These are phyloP conservation scores for Puccinia novopanici DNA, from an alignment of 1,284 basidiomycete species.

Conservation along the genomic window DNA sequence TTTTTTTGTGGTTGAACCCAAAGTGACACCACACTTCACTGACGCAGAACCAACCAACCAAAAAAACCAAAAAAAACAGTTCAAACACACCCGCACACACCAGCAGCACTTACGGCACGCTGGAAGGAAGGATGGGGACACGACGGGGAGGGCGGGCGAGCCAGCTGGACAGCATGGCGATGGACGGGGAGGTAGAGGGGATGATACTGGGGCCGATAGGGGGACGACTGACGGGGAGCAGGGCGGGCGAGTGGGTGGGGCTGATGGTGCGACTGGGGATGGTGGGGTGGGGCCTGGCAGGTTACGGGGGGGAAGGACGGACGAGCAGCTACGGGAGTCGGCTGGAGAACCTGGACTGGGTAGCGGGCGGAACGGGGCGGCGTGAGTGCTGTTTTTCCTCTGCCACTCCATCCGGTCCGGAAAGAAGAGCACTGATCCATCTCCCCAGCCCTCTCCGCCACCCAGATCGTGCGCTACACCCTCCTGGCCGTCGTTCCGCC, in stretches of 20 bases:
- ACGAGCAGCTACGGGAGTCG: background rate
- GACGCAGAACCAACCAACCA: background rate
- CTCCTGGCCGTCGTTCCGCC: constrained; percentile 64
- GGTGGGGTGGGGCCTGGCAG: too few relatives aligned
- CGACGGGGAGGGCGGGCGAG: constrained; percentile 73
- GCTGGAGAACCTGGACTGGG: background rate
- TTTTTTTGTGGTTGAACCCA: too few relatives aligned
- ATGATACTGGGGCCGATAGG: constrained; percentile 80
- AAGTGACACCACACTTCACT: too few relatives aligned
- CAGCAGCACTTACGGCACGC: too few relatives aligned
- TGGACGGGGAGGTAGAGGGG: constrained; percentile 84
- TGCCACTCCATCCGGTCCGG: too few relatives aligned
- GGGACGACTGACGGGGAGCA: constrained; percentile 66
- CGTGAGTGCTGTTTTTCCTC: too few relatives aligned
- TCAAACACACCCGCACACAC: too few relatives aligned
- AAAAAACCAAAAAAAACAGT: background rate
- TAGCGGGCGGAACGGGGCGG: background rate
- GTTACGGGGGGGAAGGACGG: too few relatives aligned
- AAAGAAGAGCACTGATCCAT: too few relatives aligned
- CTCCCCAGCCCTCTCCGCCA: background rate
- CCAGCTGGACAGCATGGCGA: constrained; percentile 86
- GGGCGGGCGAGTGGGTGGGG: background rate
- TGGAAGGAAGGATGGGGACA: too few relatives aligned
- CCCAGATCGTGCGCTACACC: background rate
- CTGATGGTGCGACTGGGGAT: background rate